Evolutionary conservation across 2,329 filamentous ascomycete genomes (phyloP), one percentile per base, ranked within the genome.

Genomic region (Fusarium sp.): DNA sequence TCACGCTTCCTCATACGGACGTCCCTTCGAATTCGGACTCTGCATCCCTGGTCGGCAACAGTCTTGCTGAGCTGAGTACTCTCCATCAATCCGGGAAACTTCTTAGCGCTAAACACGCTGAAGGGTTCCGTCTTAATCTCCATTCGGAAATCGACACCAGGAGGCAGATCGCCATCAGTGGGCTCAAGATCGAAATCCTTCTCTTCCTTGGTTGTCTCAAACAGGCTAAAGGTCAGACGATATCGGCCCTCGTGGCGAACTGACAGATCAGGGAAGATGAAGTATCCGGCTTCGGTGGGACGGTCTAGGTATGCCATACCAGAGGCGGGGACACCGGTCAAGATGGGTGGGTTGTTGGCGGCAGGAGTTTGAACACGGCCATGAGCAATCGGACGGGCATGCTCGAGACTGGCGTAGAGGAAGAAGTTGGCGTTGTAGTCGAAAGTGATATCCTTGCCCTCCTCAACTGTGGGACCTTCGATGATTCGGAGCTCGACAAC

Each of bases 401-500:
- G 92, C 81, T 98, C 95, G 68, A 99, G 88, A 7, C 95, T 98
- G 61, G 95, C 94, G 79, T 95, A 98, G 45, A 98, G 92, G 85
- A 99, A 98, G 89, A 98, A 98, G 84, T 97, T 98, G 81, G 95
- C 95, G 81, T 97, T 96, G 86, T 98, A 97, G 68, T 91, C 90
- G 79, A 97, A 97, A 2, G 97, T 98, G 79, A 95, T 90, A 71
- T 95, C 93, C 80, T 88, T 88, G 65, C 89, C 89, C 61, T 87
- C 84, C 58, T 90, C 87, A 27, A 91, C 87, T 29, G 91, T 86
- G 37, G 87, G 84, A 39, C 92, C 94, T 80, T 98, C 94, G 78
- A 92, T 95, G 74, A 98, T 93, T 75, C 92, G 93, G 71, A 99
- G 87, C 84, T 97, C 94, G 43, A 98, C 95, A 65, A 99, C 97